Evolutionary conservation across 2,329 filamentous ascomycete genomes (phyloP), one percentile per base, ranked within the genome.

Genomic region (Fusarium newnesense): DNA sequence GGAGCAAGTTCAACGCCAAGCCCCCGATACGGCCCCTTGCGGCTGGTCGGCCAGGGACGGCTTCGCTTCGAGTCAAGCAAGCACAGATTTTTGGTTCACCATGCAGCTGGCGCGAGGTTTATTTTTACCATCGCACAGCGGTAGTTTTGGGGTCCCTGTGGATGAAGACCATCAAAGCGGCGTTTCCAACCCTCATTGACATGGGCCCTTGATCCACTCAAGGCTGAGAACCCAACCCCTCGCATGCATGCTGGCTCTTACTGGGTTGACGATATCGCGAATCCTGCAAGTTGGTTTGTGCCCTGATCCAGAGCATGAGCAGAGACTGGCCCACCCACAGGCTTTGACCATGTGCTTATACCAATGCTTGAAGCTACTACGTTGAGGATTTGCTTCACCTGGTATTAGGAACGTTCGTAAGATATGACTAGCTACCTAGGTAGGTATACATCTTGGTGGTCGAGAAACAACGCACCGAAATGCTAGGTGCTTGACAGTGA

Each of bases 71-170:
- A 75, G 64, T 68, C 73, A 67, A 72, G 54, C 70, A 67, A 68
- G 59, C 64, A 70, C 60, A 65, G 73, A 44, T 24, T 61, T 70
- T 73, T 73, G 58, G 62, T 53, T 73, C 60, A 57, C 40, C 44
- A 67, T 73, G 57, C 53, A 69, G 53, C 36, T 70, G 70, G 70
- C 57, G 65, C 61, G 59, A 72, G 74, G 70, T 73, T 76, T 77
- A 76, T 77, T 77, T 77, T 77, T 77, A 77, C 64, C 52, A 75
- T 73, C 63, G 65, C 64, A 71, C 67, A 72, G 67, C 73, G 52
- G 67, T 57, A 64, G 67, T 67, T 69, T 64, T 53, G 36, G 52
- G 63, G 65, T 70, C 70, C 73, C 44, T 69, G 37, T 73, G 64
- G 69, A 72, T 75, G 61, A 74, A 74, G 69, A 60, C 67, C 44